Evolutionary conservation across 1,139 yeast genomes (phyloP).

Genomic region (Protomyces macrosporus): DNA sequence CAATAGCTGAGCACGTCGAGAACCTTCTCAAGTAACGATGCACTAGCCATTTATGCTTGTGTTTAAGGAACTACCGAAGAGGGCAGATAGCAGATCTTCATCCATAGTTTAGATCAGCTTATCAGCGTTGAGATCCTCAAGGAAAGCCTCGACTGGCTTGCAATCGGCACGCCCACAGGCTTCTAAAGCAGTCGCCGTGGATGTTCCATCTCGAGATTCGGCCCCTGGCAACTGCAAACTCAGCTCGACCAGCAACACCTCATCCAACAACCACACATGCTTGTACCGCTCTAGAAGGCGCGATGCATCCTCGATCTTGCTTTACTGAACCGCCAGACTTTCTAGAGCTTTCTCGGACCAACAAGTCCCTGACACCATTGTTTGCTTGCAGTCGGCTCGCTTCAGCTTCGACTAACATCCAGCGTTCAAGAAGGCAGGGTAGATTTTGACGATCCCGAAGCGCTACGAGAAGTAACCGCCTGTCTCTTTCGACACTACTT

Average conservation of each 20-base stretch:
- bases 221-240: too few relatives aligned
- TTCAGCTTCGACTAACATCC: background rate
- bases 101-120: too few relatives aligned
- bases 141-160: too few relatives aligned
- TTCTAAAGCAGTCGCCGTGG: too few relatives aligned
- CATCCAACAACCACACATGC: background rate
- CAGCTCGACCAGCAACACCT: too few relatives aligned
- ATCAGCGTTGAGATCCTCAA: too few relatives aligned
- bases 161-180: too few relatives aligned
- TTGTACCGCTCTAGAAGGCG: background rate
- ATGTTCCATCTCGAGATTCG: too few relatives aligned
- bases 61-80: too few relatives aligned
- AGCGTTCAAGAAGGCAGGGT: conserved; percentile 17
- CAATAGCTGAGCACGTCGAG: conserved; percentile 68
- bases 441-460: conserved; percentile 31
- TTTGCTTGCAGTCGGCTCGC: background rate
- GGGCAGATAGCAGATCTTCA: too few relatives aligned
- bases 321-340: background rate
- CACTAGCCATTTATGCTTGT: too few relatives aligned
- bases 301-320: background rate
- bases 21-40: conserved; percentile 39
- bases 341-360: background rate
- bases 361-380: background rate
- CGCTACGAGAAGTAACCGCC: conserved; percentile 31
- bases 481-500: conserved; percentile 30